A percentile compares a stretch with the other conserved stretches of the same genome.
Conservation (phyloP, 345 rosid genomes). For the Dovyalis caffra region DNA sequence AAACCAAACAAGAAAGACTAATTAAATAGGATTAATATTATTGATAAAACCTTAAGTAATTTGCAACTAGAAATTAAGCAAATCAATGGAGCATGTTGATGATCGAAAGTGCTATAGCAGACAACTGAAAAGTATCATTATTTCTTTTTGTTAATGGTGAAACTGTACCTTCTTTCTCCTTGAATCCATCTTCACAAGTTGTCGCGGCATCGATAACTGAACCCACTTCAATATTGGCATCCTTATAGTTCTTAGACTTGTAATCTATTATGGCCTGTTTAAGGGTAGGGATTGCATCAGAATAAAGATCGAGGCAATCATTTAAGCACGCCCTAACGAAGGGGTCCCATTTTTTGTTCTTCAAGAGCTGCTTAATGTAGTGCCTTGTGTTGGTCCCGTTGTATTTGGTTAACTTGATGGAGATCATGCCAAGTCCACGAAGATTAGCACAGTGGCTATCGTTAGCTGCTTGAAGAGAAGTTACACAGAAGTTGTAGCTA, state of each 20-base stretch:
- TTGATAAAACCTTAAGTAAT: no score
- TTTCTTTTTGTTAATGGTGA: constrained; percentile 49
- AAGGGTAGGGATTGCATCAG: constrained; percentile 38
- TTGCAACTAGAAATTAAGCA: not conserved
- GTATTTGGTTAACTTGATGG: constrained; percentile 35
- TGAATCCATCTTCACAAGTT: constrained; percentile 65
- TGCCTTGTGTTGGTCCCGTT: constrained; percentile 42
- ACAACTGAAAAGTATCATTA: constrained; percentile 36
- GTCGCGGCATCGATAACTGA: constrained; percentile 48
- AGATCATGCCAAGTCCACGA: constrained; percentile 43
- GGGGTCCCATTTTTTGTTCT: constrained; percentile 34
- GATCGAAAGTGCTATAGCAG: constrained; percentile 56
- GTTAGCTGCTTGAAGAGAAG: constrained; percentile 40
- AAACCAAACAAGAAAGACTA: no score
- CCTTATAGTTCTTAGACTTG: constrained; percentile 32
- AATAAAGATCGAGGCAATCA: constrained; percentile 55
- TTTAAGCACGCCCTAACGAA: constrained; percentile 28
- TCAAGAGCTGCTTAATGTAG: constrained; percentile 30
- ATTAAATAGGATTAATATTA: no score
- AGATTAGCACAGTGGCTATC: constrained; percentile 31
- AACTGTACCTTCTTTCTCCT: constrained; percentile 28
- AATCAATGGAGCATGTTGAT: constrained; percentile 32
- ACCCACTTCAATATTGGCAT: constrained; percentile 46
- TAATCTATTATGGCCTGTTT: constrained; percentile 38
- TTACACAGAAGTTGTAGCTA: constrained; percentile 42